Base-by-base conservation (phyloP, 345 rosid species). In the Clausena lansium region DNA sequence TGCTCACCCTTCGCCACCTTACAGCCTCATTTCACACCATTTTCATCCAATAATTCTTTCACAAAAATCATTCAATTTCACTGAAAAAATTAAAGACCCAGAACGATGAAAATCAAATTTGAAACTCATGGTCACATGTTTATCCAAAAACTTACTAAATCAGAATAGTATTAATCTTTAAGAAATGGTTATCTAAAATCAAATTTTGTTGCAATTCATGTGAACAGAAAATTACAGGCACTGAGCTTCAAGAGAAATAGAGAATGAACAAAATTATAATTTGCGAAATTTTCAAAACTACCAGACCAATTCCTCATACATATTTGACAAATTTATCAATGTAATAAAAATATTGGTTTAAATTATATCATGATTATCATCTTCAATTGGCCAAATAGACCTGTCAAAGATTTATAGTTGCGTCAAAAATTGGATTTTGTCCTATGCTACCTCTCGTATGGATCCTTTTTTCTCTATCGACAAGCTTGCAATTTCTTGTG, bases 381-480 rank as follows among this genome's bases (percentile, higher is more conserved):
- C 73, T 45, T 4, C 67, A 7, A 7, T 67, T 67, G 7, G n/a
- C 10, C 2, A 9, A 45, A 20, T 45, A 14, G 58, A 3, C 28
- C 15, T 6, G 0, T 45, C 22, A 45, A 47, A 50, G 55, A 41
- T 69, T 39, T 69, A 47, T 57, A 15, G 28, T 69, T 17, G 36
- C 19, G 24, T 69, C 36, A 69, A 69, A 25, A 69, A 14, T 69
- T 33, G 9, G 58, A 69, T 28, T 70, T 15, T 10, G 10, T 47
- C 17, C 73, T 73, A 74, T 22, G 90, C 84, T 80, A 84, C 91
- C 74, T 91, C 83, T 60, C 8, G 76, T 52, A 88, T 76, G 61
- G 89, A 78, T 81, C 77, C 81, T 47, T 85, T 87, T 78, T 87
- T 91, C 85, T 92, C 92, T 63, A 90, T 80, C 55, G 86, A 81